These are phyloP conservation scores for Tremellales sp. DNA, from an alignment of 1,284 basidiomycete genomes.

Conservation along the genomic window DNA sequence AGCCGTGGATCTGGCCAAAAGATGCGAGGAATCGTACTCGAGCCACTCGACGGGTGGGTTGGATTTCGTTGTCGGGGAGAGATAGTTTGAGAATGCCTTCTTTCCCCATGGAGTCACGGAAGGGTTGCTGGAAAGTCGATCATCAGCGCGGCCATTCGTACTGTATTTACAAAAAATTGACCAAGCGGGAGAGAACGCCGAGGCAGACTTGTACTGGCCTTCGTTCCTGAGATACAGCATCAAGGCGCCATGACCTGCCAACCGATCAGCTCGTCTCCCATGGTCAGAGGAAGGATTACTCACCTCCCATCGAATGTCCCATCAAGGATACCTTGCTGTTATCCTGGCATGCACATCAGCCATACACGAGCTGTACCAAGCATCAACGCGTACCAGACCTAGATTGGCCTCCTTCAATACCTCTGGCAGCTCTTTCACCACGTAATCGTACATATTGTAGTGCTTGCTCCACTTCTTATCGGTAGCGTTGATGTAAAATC, in stretches of 20 bases:
- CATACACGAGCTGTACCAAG: not conserved
- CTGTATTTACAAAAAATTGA: constrained; percentile 29
- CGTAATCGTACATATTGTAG: constrained; percentile 86
- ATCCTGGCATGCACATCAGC: constrained; percentile 22
- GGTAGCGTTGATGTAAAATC: constrained; percentile 90
- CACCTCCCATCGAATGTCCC: constrained; percentile 84
- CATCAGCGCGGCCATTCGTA: too few relatives aligned
- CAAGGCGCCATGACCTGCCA: constrained; percentile 78
- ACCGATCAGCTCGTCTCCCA: not conserved
- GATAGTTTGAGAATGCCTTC: constrained; percentile 89
- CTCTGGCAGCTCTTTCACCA: constrained; percentile 75
- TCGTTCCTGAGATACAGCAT: constrained; percentile 77
- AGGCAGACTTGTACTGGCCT: constrained; percentile 75
- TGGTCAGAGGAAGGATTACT: constrained; percentile 1
- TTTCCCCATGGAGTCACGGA: constrained; percentile 83
- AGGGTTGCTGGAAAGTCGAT: constrained; percentile 59
- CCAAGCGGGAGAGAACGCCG: constrained; percentile 86
- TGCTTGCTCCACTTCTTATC: constrained; percentile 70
- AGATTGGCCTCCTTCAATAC: constrained; percentile 66
- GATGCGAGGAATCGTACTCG: constrained; percentile 76
- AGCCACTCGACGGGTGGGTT: constrained; percentile 54
- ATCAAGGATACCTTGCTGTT: constrained; percentile 60
- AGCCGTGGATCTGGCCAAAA: constrained; percentile 58
- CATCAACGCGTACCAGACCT: constrained; percentile 49
- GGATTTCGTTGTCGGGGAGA: constrained; percentile 45